These are phyloP conservation scores for Bothia castanella DNA, from an alignment of 1,284 basidiomycete species.

Conservation along the genomic window DNA sequence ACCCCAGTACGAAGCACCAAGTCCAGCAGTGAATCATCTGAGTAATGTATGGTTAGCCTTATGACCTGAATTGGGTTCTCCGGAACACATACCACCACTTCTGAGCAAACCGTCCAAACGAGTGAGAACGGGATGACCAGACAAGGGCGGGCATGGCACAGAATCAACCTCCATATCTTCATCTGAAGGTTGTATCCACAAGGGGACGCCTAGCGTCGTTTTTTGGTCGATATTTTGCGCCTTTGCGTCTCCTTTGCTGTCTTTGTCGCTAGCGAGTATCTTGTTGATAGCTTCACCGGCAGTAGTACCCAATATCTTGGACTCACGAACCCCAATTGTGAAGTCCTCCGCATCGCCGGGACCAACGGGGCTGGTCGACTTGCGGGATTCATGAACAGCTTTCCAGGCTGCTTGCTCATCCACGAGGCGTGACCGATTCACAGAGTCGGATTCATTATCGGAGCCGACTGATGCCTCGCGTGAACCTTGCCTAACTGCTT, in stretches of 20 bases:
- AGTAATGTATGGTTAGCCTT: background rate
- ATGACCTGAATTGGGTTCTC: background rate
- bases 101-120: slow-evolving; percentile 35
- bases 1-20: slow-evolving; percentile 42
- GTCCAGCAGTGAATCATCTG: slow-evolving; percentile 41
- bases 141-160: slow-evolving; percentile 9
- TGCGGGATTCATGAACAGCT: slow-evolving; percentile 31
- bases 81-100: slow-evolving; percentile 36
- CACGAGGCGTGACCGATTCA: slow-evolving; percentile 27
- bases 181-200: slow-evolving; percentile 35
- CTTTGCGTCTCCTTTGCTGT: slow-evolving; percentile 24
- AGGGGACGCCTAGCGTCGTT: slow-evolving; percentile 35
- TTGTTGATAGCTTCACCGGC: slow-evolving; percentile 36
- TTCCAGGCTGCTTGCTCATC: slow-evolving; percentile 40
- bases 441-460: slow-evolving; percentile 36
- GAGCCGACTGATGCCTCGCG: slow-evolving; percentile 35
- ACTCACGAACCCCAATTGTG: slow-evolving; percentile 32
- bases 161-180: slow-evolving; percentile 29
- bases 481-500: slow-evolving; percentile 31
- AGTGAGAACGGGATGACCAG: slow-evolving; percentile 31
- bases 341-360: slow-evolving; percentile 30
- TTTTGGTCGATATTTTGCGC: slow-evolving; percentile 1
- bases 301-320: slow-evolving; percentile 28
- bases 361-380: slow-evolving; percentile 23
- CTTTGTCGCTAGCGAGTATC: slow-evolving; percentile 40